Evolutionary conservation across 495 filamentous ascomycete species (phyloP).

Genomic region (Xylaria palmicola): DNA sequence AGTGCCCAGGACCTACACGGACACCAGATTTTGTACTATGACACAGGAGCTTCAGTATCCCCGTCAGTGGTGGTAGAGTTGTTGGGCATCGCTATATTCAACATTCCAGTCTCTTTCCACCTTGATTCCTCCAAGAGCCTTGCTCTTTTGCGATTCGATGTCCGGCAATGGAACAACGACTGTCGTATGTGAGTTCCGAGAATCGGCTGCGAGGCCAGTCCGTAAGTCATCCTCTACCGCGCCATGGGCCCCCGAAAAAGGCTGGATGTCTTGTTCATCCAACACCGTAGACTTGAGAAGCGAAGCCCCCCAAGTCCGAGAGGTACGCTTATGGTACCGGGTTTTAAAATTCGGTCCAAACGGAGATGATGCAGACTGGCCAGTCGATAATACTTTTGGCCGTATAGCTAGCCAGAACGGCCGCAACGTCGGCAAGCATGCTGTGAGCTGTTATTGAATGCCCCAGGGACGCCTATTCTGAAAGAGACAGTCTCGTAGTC

Average conservation of each 20-base stretch:
- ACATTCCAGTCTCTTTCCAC: constrained; percentile 1
- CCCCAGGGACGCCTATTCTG: background rate
- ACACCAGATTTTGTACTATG: no score
- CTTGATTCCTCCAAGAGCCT: background rate
- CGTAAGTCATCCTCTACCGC: background rate
- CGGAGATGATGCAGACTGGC: background rate
- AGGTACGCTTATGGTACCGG: background rate
- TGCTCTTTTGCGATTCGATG: background rate
- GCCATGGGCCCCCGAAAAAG: background rate
- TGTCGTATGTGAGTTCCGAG: background rate
- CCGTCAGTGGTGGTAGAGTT: no score
- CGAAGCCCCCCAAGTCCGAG: background rate
- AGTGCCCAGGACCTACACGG: no score
- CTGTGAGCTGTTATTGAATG: background rate
- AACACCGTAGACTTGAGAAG: background rate
- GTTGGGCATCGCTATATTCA: no score
- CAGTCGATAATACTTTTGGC: background rate
- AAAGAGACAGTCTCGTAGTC: background rate
- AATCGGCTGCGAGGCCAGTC: background rate
- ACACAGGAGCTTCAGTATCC: no score
- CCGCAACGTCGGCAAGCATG: background rate
- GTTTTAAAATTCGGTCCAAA: background rate
- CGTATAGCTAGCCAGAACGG: constrained; percentile 1
- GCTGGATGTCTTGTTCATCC: background rate
- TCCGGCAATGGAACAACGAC: background rate